Evolutionary conservation across 2,329 filamentous ascomycete genomes (phyloP).

Genomic region (Aspergillus quadricinctus): DNA sequence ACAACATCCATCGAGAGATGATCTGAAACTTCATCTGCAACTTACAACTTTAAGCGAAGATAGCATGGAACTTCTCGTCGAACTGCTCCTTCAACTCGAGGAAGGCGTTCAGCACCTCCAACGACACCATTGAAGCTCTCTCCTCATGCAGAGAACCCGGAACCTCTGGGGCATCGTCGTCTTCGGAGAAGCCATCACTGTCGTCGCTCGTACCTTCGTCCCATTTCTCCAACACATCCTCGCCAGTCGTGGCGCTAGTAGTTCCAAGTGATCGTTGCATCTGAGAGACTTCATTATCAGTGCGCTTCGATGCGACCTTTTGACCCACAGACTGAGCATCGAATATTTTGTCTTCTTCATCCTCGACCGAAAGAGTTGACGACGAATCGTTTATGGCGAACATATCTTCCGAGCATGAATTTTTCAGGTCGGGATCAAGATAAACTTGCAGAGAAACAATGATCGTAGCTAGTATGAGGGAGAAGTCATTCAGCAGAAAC

Average conservation of each 20-base stretch:
- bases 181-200: constrained; percentile 1
- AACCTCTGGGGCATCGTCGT: constrained; percentile 13
- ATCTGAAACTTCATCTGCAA: neutral
- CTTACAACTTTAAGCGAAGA: constrained; percentile 23
- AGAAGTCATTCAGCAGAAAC: constrained; percentile 67
- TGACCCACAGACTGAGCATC: neutral
- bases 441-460: constrained; percentile 30
- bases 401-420: neutral
- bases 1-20: neutral
- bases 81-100: constrained; percentile 28
- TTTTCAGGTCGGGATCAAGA: constrained; percentile 18
- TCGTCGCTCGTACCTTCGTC: neutral
- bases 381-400: neutral
- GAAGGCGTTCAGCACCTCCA: constrained; percentile 26
- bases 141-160: neutral
- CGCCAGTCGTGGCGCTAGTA: neutral
- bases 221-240: neutral
- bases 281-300: neutral
- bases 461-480: constrained; percentile 43
- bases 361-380: neutral
- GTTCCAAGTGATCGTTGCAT: constrained; percentile 1
- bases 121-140: constrained; percentile 4
- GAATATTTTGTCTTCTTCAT: constrained; percentile 3
- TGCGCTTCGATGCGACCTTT: neutral
- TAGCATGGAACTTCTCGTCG: constrained; percentile 31